Evolutionary conservation across 2,329 filamentous ascomycete species (phyloP).

Genomic region (Hymenoscyphus occultus): DNA sequence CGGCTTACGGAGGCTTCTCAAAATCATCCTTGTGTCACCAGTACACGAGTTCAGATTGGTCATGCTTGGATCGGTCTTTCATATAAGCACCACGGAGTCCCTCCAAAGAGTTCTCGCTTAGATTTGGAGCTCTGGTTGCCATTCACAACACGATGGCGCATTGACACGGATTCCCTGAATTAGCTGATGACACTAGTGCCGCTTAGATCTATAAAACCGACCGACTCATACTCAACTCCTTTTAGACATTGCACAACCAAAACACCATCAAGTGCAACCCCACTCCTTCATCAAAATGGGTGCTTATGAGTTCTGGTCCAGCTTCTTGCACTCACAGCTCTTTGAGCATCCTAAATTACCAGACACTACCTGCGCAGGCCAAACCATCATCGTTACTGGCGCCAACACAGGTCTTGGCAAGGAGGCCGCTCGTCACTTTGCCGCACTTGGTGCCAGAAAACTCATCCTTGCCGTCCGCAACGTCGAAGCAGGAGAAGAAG

Average conservation of each 20-base stretch:
- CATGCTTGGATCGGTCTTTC: too few relatives aligned
- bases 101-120: not conserved
- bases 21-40: too few relatives aligned
- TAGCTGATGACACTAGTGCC: not conserved
- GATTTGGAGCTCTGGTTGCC: not conserved
- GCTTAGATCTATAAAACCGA: not conserved
- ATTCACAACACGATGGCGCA: not conserved
- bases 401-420: constrained; percentile 42
- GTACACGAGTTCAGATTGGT: too few relatives aligned
- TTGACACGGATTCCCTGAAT: not conserved
- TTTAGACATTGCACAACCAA: not conserved
- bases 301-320: not conserved
- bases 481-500: constrained; percentile 41
- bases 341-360: not conserved
- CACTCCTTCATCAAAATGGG: not conserved
- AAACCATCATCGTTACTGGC: constrained; percentile 41
- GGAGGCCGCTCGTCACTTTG: constrained; percentile 39
- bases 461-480: constrained; percentile 41
- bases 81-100: too few relatives aligned
- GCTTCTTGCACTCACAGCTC: not conserved
- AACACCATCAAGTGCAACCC: not conserved
- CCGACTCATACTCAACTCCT: not conserved
- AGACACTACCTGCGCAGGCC: constrained; percentile 18
- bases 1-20: too few relatives aligned
- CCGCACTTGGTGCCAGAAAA: constrained; percentile 33